Base-by-base conservation (phyloP, 805 yeast genomes). In the Candida silvatica region DNA sequence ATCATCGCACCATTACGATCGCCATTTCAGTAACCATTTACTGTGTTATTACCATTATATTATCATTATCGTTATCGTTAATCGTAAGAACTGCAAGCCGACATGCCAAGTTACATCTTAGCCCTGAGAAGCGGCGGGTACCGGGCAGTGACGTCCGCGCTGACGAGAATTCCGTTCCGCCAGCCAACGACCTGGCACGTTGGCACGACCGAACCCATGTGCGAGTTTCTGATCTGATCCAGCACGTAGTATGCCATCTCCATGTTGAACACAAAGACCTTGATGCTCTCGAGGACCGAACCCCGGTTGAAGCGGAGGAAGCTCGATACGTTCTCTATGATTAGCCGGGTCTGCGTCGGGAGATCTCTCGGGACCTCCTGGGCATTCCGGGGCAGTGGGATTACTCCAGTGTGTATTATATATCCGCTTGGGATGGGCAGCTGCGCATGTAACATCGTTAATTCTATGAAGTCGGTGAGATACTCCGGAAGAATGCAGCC, bases 241-340 rank as follows among this genome's bases (percentile, higher is more conserved):
- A 45, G 20, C 2, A 42, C 48, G 3, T 9, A 17, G 2, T 25
- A 34, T 11, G 48, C 43, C 9, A 36, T 20, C n/a, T 29, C 31
- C 23, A 36, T 35, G 16, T 42, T 28, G 3, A 20, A 17, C 17
- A 41, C 32, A 16, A 34, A 39, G 5, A 41, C 26, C 5, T 15
- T 7, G 5, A 41, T 34, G 5, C 17, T n/a, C 4, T 23, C 22
- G 3, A 43, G 27, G 4, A 8, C 25, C 12, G 23, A 7, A 6
- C 29, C 29, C 4, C 20, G 17, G 22, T 29, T 34, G 3, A 7
- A 12, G 2, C 25, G 9, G 3, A 38, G 18, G n/a, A 38, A 36
- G n/a, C 27, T 17, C 3, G 29, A 17, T n/a, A 42, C 25, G 24
- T 42, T 42, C 5, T 37, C 37, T 6, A 42, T 38, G 5, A 42